Evolutionary conservation across 2,329 filamentous ascomycete species (phyloP).

Genomic region (Beauveria sp.): DNA sequence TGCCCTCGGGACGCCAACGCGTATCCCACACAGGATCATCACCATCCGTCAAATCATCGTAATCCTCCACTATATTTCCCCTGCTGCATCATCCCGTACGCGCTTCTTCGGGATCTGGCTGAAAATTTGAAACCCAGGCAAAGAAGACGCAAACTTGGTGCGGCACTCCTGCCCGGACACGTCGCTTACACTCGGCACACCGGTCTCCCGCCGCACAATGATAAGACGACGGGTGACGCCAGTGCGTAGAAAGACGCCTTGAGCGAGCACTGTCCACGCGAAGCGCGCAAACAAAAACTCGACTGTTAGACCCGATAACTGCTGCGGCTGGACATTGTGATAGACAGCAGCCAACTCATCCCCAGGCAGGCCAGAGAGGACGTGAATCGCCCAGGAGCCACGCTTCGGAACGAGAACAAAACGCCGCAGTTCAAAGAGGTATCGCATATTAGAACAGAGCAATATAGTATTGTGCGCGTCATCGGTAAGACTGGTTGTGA

Average conservation of each 20-base stretch:
- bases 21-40: not conserved
- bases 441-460: not conserved
- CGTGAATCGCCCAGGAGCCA: not conserved
- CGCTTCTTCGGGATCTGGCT: not conserved
- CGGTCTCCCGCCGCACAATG: not conserved
- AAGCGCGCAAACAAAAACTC: not conserved
- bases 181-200: not conserved
- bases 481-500: not conserved
- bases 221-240: not conserved
- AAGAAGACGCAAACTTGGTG: not conserved
- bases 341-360: not conserved
- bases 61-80: not conserved
- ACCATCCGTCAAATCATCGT: not conserved
- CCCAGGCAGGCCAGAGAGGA: not conserved
- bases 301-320: not conserved
- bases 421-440: not conserved
- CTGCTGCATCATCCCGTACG: not conserved
- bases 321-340: not conserved
- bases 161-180: not conserved
- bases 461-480: not conserved
- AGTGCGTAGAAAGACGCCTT: not conserved
- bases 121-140: not conserved
- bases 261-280: not conserved
- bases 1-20: not conserved
- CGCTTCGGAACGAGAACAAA: not conserved